Evolutionary conservation across 164 flowering plant genomes (phyloP).

Genomic region (Warburgia ugandensis): DNA sequence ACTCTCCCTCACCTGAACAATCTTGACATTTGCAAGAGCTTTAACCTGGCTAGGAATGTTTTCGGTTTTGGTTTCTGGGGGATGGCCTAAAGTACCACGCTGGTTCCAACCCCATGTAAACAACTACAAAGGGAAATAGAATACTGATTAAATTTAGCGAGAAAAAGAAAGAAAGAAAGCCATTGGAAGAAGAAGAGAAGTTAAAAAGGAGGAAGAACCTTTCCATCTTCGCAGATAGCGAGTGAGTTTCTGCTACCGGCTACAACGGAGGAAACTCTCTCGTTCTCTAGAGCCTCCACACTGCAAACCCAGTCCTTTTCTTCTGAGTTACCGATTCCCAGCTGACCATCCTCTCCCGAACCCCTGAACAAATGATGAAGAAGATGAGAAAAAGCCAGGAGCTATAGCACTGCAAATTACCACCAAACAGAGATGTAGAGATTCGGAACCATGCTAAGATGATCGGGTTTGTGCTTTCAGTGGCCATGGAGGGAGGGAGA

Average conservation of each 20-base stretch:
- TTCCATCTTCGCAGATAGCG: slow-evolving; percentile 90
- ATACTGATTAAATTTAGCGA: neutral
- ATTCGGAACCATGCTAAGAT: slow-evolving; percentile 28
- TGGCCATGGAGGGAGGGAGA: slow-evolving; percentile 6
- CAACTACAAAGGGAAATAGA: slow-evolving; percentile 48
- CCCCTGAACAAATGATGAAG: slow-evolving; percentile 48
- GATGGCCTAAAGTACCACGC: slow-evolving; percentile 94
- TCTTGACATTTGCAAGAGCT: slow-evolving; percentile 64
- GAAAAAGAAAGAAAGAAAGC: neutral
- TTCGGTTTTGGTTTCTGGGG: slow-evolving; percentile 86
- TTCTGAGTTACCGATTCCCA: slow-evolving; percentile 80
- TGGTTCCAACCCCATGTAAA: slow-evolving; percentile 99
- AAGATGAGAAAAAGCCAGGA: neutral
- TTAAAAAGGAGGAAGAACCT: slow-evolving; percentile 29
- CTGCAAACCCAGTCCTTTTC: slow-evolving; percentile 79
- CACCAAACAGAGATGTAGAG: neutral
- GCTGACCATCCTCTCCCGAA: slow-evolving; percentile 98
- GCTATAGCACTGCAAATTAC: neutral
- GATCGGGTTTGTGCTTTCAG: slow-evolving; percentile 10
- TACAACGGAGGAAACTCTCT: slow-evolving; percentile 60
- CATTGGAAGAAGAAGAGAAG: neutral
- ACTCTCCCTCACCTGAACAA: slow-evolving; percentile 63
- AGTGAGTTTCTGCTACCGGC: slow-evolving; percentile 97
- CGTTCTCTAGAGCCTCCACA: slow-evolving; percentile 44
- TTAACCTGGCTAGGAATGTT: slow-evolving; percentile 83